phyloP scores from a whole-genome alignment of 345 rosid genomes.

The Eucalyptus sp. region DNA sequence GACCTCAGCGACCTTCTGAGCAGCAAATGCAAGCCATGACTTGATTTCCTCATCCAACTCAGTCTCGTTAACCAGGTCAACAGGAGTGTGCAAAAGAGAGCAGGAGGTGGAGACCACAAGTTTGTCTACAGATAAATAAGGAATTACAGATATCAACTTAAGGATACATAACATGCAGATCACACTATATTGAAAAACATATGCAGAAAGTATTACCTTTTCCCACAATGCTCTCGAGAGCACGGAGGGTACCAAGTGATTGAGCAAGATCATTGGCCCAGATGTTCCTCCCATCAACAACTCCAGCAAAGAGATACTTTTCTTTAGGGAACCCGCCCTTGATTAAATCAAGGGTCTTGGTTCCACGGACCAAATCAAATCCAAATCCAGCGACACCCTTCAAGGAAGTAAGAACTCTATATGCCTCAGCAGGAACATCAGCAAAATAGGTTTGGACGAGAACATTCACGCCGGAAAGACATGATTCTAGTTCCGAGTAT shows the following conservation, averaged over 20 bases:
- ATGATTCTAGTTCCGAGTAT: slow-evolving; percentile 54
- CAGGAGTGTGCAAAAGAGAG: background rate
- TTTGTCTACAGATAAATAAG: background rate
- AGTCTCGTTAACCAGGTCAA: background rate
- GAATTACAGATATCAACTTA: background rate
- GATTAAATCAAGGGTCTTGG: slow-evolving; percentile 66
- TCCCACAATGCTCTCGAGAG: slow-evolving; percentile 70
- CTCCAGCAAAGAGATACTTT: slow-evolving; percentile 77
- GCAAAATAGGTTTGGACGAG: slow-evolving; percentile 79
- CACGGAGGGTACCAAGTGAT: slow-evolving; percentile 42
- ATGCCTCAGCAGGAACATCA: slow-evolving; percentile 67
- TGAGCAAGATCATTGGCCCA: slow-evolving; percentile 90
- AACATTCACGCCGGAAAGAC: slow-evolving; percentile 64
- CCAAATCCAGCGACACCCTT: slow-evolving; percentile 74
- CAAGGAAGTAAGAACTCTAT: slow-evolving; percentile 51
- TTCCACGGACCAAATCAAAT: slow-evolving; percentile 81
- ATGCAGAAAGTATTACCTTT: slow-evolving; percentile 31
- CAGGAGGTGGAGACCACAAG: background rate
- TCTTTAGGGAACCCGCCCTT: slow-evolving; percentile 55
- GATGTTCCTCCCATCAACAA: slow-evolving; percentile 94
- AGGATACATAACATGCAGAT: background rate
- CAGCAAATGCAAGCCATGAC: background rate
- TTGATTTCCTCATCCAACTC: background rate
- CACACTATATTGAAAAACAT: background rate
- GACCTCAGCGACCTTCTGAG: background rate